A percentile compares a stretch with the other conserved stretches of the same genome.
Conservation (phyloP, 371 early-diverging fungal genomes). For the Syncephalis fuscata region DNA sequence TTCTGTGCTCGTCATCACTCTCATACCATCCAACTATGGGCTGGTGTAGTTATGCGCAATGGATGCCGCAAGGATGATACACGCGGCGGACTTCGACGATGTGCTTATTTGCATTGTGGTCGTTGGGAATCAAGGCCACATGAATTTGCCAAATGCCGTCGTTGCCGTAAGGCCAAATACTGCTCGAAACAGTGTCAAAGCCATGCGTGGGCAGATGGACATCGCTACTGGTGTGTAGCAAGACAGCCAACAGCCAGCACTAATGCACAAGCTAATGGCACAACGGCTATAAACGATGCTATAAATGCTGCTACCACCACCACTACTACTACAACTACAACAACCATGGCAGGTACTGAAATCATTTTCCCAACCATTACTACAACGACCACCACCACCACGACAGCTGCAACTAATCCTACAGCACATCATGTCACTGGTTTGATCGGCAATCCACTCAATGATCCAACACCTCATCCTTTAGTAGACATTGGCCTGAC, state of each 20-base stretch:
- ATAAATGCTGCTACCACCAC: too few species aligned
- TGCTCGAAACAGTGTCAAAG: slow-evolving; percentile 59
- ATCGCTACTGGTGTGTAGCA: slow-evolving; percentile 65
- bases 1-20: slow-evolving; percentile 49
- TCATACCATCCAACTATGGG: slow-evolving; percentile 55
- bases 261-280: background rate
- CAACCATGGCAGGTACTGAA: too few species aligned
- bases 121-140: slow-evolving; percentile 58
- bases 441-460: too few species aligned
- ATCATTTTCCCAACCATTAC: too few species aligned
- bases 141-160: slow-evolving; percentile 66
- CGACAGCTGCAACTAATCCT: too few species aligned
- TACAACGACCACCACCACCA: too few species aligned
- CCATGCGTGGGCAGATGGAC: slow-evolving; percentile 61
- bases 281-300: too few species aligned
- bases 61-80: slow-evolving; percentile 59
- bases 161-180: slow-evolving; percentile 67
- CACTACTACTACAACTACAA: too few species aligned
- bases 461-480: too few species aligned
- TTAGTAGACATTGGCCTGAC: too few species aligned
- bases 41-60: slow-evolving; percentile 66
- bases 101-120: slow-evolving; percentile 57
- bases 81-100: slow-evolving; percentile 49
- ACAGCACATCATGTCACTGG: too few species aligned
- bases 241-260: slow-evolving; percentile 18